Conservation (phyloP, 495 filamentous ascomycete species). For the Halenospora varia region DNA sequence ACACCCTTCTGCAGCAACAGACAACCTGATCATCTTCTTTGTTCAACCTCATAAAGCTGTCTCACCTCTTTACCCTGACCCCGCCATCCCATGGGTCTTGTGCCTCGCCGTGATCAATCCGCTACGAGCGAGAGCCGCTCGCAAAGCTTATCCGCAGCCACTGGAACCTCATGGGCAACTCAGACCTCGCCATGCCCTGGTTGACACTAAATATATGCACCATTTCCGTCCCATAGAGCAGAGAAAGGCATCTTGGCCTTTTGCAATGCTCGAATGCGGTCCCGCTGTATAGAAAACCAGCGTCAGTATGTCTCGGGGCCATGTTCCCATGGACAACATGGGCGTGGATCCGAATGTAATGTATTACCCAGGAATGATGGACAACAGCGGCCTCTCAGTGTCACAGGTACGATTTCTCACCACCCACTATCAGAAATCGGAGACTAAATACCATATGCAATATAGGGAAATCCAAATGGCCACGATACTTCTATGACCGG, state of each 20-base stretch:
- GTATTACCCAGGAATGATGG: constrained; percentile 16
- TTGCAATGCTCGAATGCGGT: not conserved
- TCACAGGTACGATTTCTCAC: constrained; percentile 15
- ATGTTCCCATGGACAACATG: constrained; percentile 16
- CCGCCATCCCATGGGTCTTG: too few species aligned
- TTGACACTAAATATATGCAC: not conserved
- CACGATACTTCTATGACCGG: constrained; percentile 34
- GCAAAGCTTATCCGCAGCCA: not conserved
- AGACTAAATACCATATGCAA: not conserved
- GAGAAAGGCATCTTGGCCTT: not conserved
- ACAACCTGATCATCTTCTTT: too few species aligned
- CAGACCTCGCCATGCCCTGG: not conserved
- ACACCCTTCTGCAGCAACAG: too few species aligned
- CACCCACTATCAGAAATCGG: not conserved
- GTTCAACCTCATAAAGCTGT: too few species aligned
- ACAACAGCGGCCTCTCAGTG: constrained; percentile 13
- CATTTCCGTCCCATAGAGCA: not conserved
- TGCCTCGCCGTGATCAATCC: too few species aligned
- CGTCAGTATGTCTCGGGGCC: constrained; percentile 16
- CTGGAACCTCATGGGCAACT: not conserved
- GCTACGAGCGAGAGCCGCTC: too few species aligned
- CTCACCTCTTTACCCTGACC: too few species aligned
- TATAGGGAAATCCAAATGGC: constrained; percentile 5
- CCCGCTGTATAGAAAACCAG: not conserved
- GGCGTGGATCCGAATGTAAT: constrained; percentile 17